Evolutionary conservation across 441 rosid species (phyloP).

Genomic region (Omphalea diandra): DNA sequence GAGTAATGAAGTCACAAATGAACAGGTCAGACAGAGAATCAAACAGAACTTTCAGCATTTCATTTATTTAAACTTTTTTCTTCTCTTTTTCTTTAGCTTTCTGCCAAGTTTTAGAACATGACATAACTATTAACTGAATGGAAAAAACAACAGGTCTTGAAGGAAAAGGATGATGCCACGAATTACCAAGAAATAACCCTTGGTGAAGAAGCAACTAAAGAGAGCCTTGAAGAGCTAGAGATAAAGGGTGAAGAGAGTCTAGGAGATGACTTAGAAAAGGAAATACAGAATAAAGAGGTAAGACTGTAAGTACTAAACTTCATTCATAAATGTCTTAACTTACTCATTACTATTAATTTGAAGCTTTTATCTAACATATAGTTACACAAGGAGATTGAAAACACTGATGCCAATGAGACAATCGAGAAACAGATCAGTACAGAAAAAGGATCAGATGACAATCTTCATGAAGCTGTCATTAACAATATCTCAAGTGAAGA

Average conservation of each 20-base stretch:
- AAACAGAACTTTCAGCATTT: slow-evolving; percentile 5
- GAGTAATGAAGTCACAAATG: slow-evolving; percentile 27
- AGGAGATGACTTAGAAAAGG: background rate
- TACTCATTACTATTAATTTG: background rate
- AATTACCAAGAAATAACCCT: slow-evolving; percentile 18
- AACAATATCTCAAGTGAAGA: background rate
- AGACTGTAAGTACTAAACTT: background rate
- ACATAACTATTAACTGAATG: slow-evolving; percentile 13
- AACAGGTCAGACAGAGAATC: slow-evolving; percentile 45
- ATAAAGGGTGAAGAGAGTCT: slow-evolving; percentile 27
- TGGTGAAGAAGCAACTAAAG: slow-evolving; percentile 28
- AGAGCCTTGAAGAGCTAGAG: slow-evolving; percentile 27
- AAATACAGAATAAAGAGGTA: background rate
- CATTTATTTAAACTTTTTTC: background rate
- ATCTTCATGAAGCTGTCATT: slow-evolving; percentile 21
- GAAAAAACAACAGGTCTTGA: slow-evolving; percentile 31
- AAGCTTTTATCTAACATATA: slow-evolving; percentile 20
- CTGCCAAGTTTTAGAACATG: slow-evolving; percentile 8
- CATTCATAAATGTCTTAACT: background rate
- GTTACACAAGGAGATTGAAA: slow-evolving; percentile 20
- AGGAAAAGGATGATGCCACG: slow-evolving; percentile 29
- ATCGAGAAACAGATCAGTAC: slow-evolving; percentile 23
- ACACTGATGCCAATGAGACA: slow-evolving; percentile 21
- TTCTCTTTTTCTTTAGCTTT: slow-evolving; percentile 6
- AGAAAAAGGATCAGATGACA: slow-evolving; percentile 26